These are phyloP conservation scores for Ustilago xerochloae DNA, from an alignment of 1,284 basidiomycete genomes.

Conservation along the genomic window DNA sequence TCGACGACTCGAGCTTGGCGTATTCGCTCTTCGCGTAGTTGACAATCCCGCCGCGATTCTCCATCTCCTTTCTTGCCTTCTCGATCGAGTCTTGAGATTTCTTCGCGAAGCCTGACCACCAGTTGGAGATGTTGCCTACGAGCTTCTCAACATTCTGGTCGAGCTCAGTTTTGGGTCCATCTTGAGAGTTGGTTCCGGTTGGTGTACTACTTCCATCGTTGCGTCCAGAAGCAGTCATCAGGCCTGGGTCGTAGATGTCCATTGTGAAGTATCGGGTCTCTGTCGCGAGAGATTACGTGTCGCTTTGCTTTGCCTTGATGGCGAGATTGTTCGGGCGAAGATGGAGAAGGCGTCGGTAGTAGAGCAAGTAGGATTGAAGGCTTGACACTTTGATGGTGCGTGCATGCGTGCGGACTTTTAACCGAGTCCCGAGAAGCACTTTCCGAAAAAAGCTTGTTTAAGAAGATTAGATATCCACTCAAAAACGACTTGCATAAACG, in stretches of 20 bases:
- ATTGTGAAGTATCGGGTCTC: constrained; percentile 10
- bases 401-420: constrained; percentile 14
- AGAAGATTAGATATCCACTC: not conserved
- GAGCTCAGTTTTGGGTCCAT: constrained; percentile 39
- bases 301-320: not conserved
- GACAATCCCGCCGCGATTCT: constrained; percentile 57
- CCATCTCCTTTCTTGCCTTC: constrained; percentile 52
- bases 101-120: constrained; percentile 63
- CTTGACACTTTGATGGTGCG: not conserved
- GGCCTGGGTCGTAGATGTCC: constrained; percentile 51
- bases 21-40: constrained; percentile 53
- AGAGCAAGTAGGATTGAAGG: not conserved
- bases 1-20: constrained; percentile 52
- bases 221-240: constrained; percentile 14
- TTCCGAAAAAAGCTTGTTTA: not conserved
- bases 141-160: constrained; percentile 61
- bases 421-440: constrained; percentile 25
- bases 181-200: not conserved
- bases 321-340: not conserved
- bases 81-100: constrained; percentile 56
- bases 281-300: not conserved
- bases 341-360: not conserved
- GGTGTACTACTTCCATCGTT: constrained; percentile 20
- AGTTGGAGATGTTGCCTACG: constrained; percentile 58
- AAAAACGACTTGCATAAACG: no score